Evolutionary conservation across 164 flowering plant species (phyloP).

Genomic region (Brasenia schreberi): DNA sequence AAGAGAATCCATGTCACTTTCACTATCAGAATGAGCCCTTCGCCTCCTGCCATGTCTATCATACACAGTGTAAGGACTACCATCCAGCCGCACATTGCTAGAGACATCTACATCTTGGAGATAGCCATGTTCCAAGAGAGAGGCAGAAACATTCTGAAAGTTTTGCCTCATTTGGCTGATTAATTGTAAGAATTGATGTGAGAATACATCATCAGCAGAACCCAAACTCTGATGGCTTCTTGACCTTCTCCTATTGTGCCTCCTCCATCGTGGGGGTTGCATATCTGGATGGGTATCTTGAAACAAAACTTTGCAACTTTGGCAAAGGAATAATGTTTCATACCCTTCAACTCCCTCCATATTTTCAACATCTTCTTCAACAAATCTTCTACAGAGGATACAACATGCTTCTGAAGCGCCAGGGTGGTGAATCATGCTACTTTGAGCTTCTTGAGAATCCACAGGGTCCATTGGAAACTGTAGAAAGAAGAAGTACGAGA

Average conservation of each 20-base stretch:
- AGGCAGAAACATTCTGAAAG: slow-evolving; percentile 13
- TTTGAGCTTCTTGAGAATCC: slow-evolving; percentile 11
- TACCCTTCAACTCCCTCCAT: slow-evolving; percentile 17
- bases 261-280: slow-evolving; percentile 21
- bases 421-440: slow-evolving; percentile 13
- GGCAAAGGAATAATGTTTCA: slow-evolving; percentile 37
- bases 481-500: neutral
- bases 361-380: slow-evolving; percentile 27
- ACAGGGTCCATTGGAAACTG: slow-evolving; percentile 26
- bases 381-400: slow-evolving; percentile 33
- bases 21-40: slow-evolving; percentile 52
- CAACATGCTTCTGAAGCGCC: slow-evolving; percentile 26
- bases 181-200: slow-evolving; percentile 48
- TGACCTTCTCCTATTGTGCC: slow-evolving; percentile 24
- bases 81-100: slow-evolving; percentile 16
- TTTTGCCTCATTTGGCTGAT: slow-evolving; percentile 41
- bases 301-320: slow-evolving; percentile 56
- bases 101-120: slow-evolving; percentile 19
- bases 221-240: slow-evolving; percentile 50
- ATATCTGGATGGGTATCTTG: slow-evolving; percentile 36
- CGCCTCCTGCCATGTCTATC: slow-evolving; percentile 68
- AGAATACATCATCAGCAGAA: slow-evolving; percentile 49
- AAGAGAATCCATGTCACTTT: slow-evolving; percentile 57
- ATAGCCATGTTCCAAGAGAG: slow-evolving; percentile 21
- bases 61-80: slow-evolving; percentile 52